Evolutionary conservation across 2,329 filamentous ascomycete genomes (phyloP), one percentile per base, ranked within the genome.

Genomic region (Dactylellina haptotyla): DNA sequence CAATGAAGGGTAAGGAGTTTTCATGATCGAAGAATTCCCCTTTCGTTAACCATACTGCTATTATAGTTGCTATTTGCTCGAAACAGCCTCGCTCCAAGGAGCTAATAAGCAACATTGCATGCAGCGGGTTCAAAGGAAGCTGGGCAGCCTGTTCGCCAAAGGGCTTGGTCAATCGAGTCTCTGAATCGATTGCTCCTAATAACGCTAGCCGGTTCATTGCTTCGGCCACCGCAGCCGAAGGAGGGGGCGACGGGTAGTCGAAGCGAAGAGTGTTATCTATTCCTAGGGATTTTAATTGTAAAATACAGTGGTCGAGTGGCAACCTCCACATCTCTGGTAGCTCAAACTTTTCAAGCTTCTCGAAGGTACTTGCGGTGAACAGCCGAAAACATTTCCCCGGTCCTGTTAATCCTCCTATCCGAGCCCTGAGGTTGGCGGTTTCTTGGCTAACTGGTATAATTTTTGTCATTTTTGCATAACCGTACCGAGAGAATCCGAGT

Each of bases 231-330:
- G 97, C 87, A 77, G 94, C 89, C 0, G 93, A 88, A 0, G 95
- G 93, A 9, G 95, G 95, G 1, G 92, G 84, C 2, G 91, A 94
- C 57, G 97, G 83, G 79, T 94, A 99, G 78, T 93, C 89, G 80
- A 98, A 99, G 3, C 92, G 89, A 3, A 92, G 87, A 32, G 98
- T 89, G 77, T 99, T 98, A 80, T 97, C 93, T 76, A 98, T 96
- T 0, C 95, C 95, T 1, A 99, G 84, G 0, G 95, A 94, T 81
- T 98, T 97, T 39, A 99, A 87, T 78, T 98, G 94, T 45, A 99
- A 84, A 39, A 98, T 87, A 1, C 93, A 88, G 0, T 93, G 91
- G 0, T 94, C 93, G 20, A 99, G 85, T 78, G 98, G 96, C 0
- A 91, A 93, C 54, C 95, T 87, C 79, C 97, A 93, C 30, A 98